Evolutionary conservation across 805 yeast genomes (phyloP), one percentile per base, ranked within the genome.

Genomic region (Clavispora asparagi): DNA sequence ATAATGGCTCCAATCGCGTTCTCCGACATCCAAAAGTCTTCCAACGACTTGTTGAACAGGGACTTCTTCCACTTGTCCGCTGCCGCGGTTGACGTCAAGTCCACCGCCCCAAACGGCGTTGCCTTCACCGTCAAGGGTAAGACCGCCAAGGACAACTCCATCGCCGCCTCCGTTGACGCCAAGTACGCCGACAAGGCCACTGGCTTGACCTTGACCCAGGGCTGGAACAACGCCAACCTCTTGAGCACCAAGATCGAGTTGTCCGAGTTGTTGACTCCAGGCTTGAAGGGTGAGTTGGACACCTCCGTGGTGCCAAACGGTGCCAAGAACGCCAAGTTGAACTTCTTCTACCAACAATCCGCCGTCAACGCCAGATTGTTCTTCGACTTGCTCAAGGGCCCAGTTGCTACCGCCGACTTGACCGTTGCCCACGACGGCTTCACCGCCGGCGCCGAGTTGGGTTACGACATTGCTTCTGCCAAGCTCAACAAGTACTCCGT

Each of bases 51-150:
- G 62, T 81, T 94, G 67, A 78, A 80, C 75, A 85, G 77, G 73
- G 99, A 94, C 74, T 94, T 90, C 83, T 94, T 78, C 85, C 98
- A 94, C 78, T 74, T 79, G 58, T 74, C 92, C 55, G 87, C 94
- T 53, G 94, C 94, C 57, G 73, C 94, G 48, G 79, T 94, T 57
- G 96, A 88, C 65, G 82, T 92, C 62, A 86, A 87, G 78, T 85
- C 98, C 58, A 80, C 79, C 56, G 96, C 99, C 60, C 96, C 97
- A 68, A 92, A 90, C 70, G 97, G 97, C 62, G 97, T 92, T 48
- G 79, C 89, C 51, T 94, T 94, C 82, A 80, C 94, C 63, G 87
- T 89, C 65, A 89, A 88, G 78, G 97, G 96, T 68, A 90, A 89
- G 76, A 78, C 84, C 62, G 79, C 82, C 62, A 82, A 81, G 73